phyloP scores from a whole-genome alignment of 176 grass and related monocot genomes.

The Coix lacrymajobi region DNA sequence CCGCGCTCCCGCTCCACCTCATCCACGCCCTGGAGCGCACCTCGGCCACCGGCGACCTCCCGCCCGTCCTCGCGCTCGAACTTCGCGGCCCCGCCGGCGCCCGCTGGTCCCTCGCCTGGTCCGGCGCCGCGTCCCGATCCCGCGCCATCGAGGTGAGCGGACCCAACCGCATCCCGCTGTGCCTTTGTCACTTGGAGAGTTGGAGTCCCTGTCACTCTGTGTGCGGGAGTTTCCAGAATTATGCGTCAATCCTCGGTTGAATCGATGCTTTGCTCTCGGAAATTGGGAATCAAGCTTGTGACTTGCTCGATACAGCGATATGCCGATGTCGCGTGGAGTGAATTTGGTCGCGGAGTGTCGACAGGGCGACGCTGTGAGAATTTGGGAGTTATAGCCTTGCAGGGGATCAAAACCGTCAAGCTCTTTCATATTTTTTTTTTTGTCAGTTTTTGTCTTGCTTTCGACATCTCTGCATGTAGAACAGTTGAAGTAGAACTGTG shows the following conservation, averaged over 20 bases:
- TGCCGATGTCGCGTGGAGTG: background rate
- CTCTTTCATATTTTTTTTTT: background rate
- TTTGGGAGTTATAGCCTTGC: background rate
- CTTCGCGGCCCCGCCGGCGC: slow-evolving; percentile 39
- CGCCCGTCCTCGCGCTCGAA: slow-evolving; percentile 75
- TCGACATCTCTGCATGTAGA: background rate
- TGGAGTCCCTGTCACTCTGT: background rate
- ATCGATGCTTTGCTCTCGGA: background rate
- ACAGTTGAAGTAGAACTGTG: background rate
- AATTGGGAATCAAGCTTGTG: background rate
- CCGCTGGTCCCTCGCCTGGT: slow-evolving; percentile 84
- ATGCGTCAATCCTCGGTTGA: background rate
- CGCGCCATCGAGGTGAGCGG: slow-evolving; percentile 62
- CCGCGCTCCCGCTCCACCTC: slow-evolving; percentile 76
- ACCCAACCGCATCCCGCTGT: background rate
- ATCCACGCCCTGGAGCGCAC: slow-evolving; percentile 68
- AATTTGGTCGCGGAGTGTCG: background rate
- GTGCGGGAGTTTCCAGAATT: background rate
- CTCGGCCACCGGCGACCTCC: slow-evolving; percentile 47
- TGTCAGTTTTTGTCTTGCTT: background rate
- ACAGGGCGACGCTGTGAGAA: background rate
- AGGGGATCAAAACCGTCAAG: background rate
- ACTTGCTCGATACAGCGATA: background rate
- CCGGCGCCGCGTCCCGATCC: slow-evolving; percentile 67
- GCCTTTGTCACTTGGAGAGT: background rate